Percentiles rank a stretch among this genome's conserved stretches.
Conservation (phyloP, 176 grass and related monocot genomes). For the Zoysia japonica region DNA sequence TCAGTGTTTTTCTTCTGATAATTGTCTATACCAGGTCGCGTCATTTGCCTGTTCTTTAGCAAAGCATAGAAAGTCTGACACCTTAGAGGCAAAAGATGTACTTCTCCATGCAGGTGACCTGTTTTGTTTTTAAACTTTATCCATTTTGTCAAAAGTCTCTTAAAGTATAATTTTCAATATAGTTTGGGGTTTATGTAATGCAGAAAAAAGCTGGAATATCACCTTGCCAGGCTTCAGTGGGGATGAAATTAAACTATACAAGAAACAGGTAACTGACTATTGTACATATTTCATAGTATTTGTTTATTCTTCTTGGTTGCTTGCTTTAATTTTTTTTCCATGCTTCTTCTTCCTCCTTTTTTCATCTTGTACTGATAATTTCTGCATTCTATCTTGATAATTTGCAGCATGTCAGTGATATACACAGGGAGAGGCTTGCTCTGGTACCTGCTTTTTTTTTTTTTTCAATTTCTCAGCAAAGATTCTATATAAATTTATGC, state of each 20-base stretch:
- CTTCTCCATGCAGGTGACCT: conserved; percentile 89
- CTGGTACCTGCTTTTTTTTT: conserved; percentile 51
- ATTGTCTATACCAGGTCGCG: conserved; percentile 53
- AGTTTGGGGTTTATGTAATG: conserved; percentile 31
- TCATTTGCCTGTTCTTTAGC: conserved; percentile 95
- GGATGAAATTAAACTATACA: conserved; percentile 94
- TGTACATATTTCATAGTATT: neutral
- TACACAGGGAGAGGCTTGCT: conserved; percentile 93
- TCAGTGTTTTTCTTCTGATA: no score
- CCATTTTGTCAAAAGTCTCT: neutral
- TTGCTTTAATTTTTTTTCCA: conserved; percentile 11
- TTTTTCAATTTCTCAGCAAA: neutral
- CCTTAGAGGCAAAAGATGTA: conserved; percentile 92
- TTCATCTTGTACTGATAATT: neutral
- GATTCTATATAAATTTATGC: neutral
- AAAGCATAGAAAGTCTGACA: conserved; percentile 91
- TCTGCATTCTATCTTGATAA: neutral
- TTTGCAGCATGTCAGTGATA: conserved; percentile 85
- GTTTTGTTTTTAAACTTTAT: conserved; percentile 21
- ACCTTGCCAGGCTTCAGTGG: conserved; percentile 82
- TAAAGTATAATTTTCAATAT: conserved; percentile 22
- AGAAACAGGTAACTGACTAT: conserved; percentile 73
- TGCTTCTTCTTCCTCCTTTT: neutral
- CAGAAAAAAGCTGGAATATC: conserved; percentile 97
- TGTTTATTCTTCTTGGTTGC: conserved; percentile 18